Evolutionary conservation across 2,329 filamentous ascomycete species (phyloP), one percentile per base, ranked within the genome.

Genomic region (Cytospora paraplurivora): DNA sequence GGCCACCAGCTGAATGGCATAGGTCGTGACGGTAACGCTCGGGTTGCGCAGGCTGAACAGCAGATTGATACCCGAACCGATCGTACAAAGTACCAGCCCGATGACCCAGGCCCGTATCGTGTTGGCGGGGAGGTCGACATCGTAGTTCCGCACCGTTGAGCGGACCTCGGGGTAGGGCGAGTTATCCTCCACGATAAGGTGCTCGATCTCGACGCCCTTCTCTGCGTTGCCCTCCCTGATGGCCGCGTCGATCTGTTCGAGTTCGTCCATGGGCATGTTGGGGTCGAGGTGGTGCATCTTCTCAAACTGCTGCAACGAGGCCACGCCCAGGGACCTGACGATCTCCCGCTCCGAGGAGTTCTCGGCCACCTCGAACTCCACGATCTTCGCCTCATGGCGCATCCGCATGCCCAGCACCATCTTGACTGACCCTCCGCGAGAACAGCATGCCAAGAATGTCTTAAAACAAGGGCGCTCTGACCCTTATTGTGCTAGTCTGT

Each of bases 151-250:
- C 19, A 89, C 87, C 19, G 87, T 84, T 33, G 86, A 84, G 68
- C 87, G 84, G 61, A 89, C 87, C 76, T 89, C 86, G 44, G 85
- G 85, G 70, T 89, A 89, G 2, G 87, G 87, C 55, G 86, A 89
- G 72, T 89, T 86, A 63, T 89, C 85, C 71, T 88, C 81, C 70
- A 87, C 78, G 63, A 84, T 75, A 54, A 84, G 82, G 68, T 83
- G 81, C 69, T 87, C 83, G 68, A 88, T 81, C 64, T 82, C 80
- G 56, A 83, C 74, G 61, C 83, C 83, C 72, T 84, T 82, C 68
- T 82, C 83, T 67, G 80, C 77, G 73, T 86, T 83, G 64, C 81
- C 78, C 1, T 80, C 81, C 50, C 80, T 75, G 53, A 87, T 78
- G 34, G 81, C 85, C 52, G 82, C 79, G 64, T 88, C 84, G 66